Percentiles rank a stretch among this genome's conserved stretches.
phyloP scores from a whole-genome alignment of 768 basidiomycete genomes.

The Roridomyces roridus region DNA sequence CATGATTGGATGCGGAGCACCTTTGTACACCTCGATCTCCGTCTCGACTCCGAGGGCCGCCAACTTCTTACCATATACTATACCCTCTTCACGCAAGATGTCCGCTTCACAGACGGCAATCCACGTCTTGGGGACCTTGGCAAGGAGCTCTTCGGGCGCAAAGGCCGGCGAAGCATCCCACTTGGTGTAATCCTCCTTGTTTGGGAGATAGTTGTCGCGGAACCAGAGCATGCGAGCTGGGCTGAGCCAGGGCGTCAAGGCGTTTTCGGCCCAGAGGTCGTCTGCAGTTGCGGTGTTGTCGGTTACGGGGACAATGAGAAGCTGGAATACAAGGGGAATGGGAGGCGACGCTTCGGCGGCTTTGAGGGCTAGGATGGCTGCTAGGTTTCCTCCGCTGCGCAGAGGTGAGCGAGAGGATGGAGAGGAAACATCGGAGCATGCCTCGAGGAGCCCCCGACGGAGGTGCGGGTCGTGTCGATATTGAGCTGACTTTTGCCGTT shows the following conservation, averaged over 20 bases:
- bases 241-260: conserved; percentile 62
- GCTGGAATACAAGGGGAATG: conserved; percentile 62
- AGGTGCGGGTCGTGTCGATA: conserved; percentile 59
- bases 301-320: conserved; percentile 74
- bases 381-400: conserved; percentile 73
- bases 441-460: conserved; percentile 81
- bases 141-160: conserved; percentile 61
- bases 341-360: conserved; percentile 54
- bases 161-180: conserved; percentile 80
- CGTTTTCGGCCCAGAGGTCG: conserved; percentile 62
- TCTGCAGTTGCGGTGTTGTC: conserved; percentile 68
- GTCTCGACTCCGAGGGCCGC: conserved; percentile 56
- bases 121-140: conserved; percentile 62
- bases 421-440: conserved; percentile 27
- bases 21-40: conserved; percentile 62
- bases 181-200: conserved; percentile 60
- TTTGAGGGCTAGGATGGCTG: conserved; percentile 69
- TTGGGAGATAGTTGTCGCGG: conserved; percentile 70
- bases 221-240: conserved; percentile 80
- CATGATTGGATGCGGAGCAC: conserved; percentile 75
- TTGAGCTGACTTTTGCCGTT: conserved; percentile 53
- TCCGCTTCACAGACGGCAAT: conserved; percentile 71
- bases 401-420: neutral
- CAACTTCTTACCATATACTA: conserved; percentile 66
- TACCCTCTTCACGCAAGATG: conserved; percentile 70